These are phyloP conservation scores for Lachancea waltii DNA, from an alignment of 805 yeast genomes.

Conservation along the genomic window DNA sequence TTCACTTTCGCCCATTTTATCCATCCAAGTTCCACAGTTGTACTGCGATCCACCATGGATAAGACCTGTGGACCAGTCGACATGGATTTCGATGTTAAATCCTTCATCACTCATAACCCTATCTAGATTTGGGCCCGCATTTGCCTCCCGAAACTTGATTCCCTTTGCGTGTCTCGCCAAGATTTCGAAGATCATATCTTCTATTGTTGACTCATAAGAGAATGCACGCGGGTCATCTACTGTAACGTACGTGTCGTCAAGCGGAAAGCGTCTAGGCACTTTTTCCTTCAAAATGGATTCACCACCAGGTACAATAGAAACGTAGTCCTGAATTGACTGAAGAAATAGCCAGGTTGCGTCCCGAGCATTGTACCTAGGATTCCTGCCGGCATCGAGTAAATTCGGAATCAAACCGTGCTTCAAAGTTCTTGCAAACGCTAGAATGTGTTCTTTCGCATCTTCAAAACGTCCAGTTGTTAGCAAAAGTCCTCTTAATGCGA, in stretches of 20 bases:
- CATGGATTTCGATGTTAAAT: constrained; percentile 70
- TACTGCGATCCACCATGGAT: constrained; percentile 85
- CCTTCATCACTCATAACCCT: constrained; percentile 92
- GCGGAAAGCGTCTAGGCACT: constrained; percentile 80
- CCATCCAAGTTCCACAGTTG: constrained; percentile 99
- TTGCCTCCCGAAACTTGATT: constrained; percentile 83
- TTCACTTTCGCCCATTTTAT: constrained; percentile 94
- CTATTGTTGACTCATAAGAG: constrained; percentile 58
- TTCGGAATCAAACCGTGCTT: constrained; percentile 96
- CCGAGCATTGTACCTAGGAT: constrained; percentile 92
- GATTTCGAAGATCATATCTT: constrained; percentile 77
- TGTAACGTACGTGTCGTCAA: constrained; percentile 72
- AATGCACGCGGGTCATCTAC: constrained; percentile 71
- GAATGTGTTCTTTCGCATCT: constrained; percentile 73
- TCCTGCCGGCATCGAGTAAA: constrained; percentile 82
- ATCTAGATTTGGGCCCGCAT: constrained; percentile 85
- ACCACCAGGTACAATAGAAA: constrained; percentile 63
- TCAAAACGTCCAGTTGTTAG: constrained; percentile 71
- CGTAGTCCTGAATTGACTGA: constrained; percentile 83
- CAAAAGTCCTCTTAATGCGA: constrained; percentile 75
- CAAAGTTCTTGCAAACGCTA: constrained; percentile 82
- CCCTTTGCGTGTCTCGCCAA: constrained; percentile 85
- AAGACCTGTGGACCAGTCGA: constrained; percentile 87
- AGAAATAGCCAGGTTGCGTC: constrained; percentile 96
- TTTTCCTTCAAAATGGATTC: constrained; percentile 56